Evolutionary conservation across 2,329 filamentous ascomycete species (phyloP).

Genomic region (Aspergillus transmontanensis): DNA sequence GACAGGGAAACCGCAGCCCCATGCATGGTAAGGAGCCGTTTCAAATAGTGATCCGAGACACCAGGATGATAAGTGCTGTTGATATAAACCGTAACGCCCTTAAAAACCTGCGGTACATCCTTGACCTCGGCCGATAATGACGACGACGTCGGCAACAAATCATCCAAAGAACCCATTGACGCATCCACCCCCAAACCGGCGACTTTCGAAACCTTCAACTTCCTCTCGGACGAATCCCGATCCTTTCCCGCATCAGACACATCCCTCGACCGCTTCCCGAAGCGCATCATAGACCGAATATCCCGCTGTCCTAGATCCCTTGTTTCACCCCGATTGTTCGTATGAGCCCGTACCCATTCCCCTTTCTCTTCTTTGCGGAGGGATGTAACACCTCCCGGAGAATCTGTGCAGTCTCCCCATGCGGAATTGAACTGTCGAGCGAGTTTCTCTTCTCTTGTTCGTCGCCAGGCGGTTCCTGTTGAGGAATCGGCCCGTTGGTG

Average conservation of each 20-base stretch:
- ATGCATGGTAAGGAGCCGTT: constrained; percentile 72
- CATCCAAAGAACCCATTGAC: not conserved
- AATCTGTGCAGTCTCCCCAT: constrained; percentile 63
- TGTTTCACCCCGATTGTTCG: constrained; percentile 30
- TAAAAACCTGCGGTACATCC: constrained; percentile 59
- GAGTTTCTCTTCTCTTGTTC: constrained; percentile 69
- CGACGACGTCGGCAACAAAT: not conserved
- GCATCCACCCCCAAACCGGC: not conserved
- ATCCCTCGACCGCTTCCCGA: constrained; percentile 13
- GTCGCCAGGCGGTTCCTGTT: constrained; percentile 69
- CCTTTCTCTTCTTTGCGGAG: not conserved
- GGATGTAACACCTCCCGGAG: not conserved
- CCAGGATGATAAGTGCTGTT: constrained; percentile 83
- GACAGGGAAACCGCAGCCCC: constrained; percentile 72
- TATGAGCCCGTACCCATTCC: constrained; percentile 15
- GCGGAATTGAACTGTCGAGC: constrained; percentile 67
- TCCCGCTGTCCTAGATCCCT: constrained; percentile 31
- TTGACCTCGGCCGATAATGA: not conserved
- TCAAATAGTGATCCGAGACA: constrained; percentile 84
- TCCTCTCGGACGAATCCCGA: constrained; percentile 6
- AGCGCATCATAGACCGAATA: constrained; percentile 41
- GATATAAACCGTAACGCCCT: constrained; percentile 74
- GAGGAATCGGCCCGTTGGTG: constrained; percentile 76
- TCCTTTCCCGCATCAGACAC: not conserved
- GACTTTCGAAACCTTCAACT: not conserved